phyloP scores from a whole-genome alignment of 2,329 filamentous ascomycete species.

The Magnaporthiopsis incrustans region DNA sequence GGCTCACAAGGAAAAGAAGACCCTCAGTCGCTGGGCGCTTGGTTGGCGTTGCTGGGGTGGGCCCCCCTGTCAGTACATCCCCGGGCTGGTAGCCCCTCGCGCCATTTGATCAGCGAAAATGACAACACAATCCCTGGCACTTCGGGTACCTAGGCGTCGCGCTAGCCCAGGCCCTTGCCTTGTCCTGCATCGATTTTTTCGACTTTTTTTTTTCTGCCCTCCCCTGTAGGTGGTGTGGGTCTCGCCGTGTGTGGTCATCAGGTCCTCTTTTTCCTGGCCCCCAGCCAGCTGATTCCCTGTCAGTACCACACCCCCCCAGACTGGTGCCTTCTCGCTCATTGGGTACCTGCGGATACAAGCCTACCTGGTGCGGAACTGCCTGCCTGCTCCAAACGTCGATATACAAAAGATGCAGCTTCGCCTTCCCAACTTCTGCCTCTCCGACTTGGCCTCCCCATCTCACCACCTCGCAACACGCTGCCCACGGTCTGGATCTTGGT shows the following conservation, averaged over 20 bases:
- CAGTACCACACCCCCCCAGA: slow-evolving; percentile 1
- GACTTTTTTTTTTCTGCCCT: background rate
- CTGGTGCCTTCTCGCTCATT: slow-evolving; percentile 1
- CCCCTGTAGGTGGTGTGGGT: background rate
- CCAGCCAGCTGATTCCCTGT: slow-evolving; percentile 6
- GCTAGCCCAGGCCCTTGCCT: slow-evolving; percentile 1
- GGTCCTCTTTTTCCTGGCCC: slow-evolving; percentile 1
- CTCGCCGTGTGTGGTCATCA: slow-evolving; percentile 7
- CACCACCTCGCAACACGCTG: background rate
- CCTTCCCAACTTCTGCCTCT: slow-evolving; percentile 3
- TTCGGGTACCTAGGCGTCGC: background rate
- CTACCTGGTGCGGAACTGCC: background rate
- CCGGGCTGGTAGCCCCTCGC: background rate
- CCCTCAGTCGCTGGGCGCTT: background rate
- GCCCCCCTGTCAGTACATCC: background rate
- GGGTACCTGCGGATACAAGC: slow-evolving; percentile 1
- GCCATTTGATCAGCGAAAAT: slow-evolving; percentile 1
- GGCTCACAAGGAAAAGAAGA: background rate
- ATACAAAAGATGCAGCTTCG: slow-evolving; percentile 8
- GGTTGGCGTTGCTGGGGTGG: background rate
- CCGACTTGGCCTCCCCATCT: background rate
- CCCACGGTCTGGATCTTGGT: slow-evolving; percentile 2
- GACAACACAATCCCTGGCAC: background rate
- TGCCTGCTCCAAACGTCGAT: slow-evolving; percentile 2
- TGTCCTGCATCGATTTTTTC: background rate